Base-by-base conservation (phyloP, 345 rosid genomes). In the Populus tremula region DNA sequence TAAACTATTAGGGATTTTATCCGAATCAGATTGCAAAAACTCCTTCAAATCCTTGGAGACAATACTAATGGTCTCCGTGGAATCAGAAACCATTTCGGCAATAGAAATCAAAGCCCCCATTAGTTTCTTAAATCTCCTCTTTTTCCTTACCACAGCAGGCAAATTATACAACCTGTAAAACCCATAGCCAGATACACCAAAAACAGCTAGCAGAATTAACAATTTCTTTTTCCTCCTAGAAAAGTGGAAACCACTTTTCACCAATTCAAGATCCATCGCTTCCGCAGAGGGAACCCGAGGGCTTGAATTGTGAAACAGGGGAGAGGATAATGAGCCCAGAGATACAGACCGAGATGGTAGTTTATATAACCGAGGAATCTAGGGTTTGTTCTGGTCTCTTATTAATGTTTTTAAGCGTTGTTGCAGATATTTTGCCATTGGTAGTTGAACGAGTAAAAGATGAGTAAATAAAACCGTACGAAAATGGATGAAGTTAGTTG, bases 1-100 rank as follows among this genome's bases (percentile, higher is more conserved):
- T 82, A 96, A 81, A 70, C 99, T 94, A 68, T 87, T 91, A 10
- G 99, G 99, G 67, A 92, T 84, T 71, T 92, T 83, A 54, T 94
- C 94, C 0, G 97, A 85, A 80, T 90, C 97, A 2, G 98, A 94
- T 63, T 35, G 84, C 74, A 96, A 79, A 43, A 96, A 96, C 76
- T 69, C 80, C 63, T 84, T 92, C 83, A 96, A 75, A 67, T 96
- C 98, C 80, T 81, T 88, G 20, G 91, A 87, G 31, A 96, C 89
- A 62, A 96, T 73, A 53, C 86, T 80, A 10, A 90, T 47, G 29
- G 89, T 79, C 63, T 89, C 99, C 0, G 92, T 85, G 0, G 99
- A 94, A 47, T 96, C 97, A 6, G 93, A 87, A 65, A 90, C 83
- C 89, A 91, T 70, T 64, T 96, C 98, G 36, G 88, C 87, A 8